Evolutionary conservation across 306 rosid species (phyloP), one percentile per base, ranked within the genome.

Genomic region (Rubus parviflorus): DNA sequence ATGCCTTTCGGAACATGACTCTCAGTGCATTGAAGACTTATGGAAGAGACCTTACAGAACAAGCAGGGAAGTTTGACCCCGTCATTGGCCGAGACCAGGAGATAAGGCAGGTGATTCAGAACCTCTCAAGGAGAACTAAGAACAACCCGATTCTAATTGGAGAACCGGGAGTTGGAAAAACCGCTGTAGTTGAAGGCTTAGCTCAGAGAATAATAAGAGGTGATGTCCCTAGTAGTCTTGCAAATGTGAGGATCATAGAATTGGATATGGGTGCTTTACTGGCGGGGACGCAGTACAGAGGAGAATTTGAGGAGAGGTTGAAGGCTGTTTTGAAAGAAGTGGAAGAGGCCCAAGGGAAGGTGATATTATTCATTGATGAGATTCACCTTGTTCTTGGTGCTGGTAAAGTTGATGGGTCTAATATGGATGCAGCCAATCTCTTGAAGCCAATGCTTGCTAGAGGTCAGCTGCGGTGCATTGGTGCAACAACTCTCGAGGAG

Each of bases 361-460:
- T 94, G 4, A 92, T 94, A 17, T 84, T 94, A 5, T 94, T 94
- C 43, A 94, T 94, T 53, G 98, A 94, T 77, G 97, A 94, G 75
- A 89, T 94, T 37, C 98, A 94, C 82, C 75, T 94, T 48, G 97
- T 94, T 53, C 94, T 94, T 64, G 98, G 98, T 53, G 97, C 98
- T 16, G 98, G 97, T 35, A 42, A 91, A 68, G 75, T 89, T 0
- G 96, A 89, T 41, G 98, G 97, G 2, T 94, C 98, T 2, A 56
- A 8, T 57, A 94, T 92, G 97, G 98, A 94, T 84, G 98, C 98
- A 53, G 98, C 98, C 1, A 94, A 92, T 52, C 88, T 94, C 8
- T 85, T 92, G 22, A 92, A 94, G 72, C 98, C 98, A 6, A 94
- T 94, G 98, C 96, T 94, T 43, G 98, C 98, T 22, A 87, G 98